Conservation (phyloP, 2,329 filamentous ascomycete genomes). For the Fusarium solani-melongenae region DNA sequence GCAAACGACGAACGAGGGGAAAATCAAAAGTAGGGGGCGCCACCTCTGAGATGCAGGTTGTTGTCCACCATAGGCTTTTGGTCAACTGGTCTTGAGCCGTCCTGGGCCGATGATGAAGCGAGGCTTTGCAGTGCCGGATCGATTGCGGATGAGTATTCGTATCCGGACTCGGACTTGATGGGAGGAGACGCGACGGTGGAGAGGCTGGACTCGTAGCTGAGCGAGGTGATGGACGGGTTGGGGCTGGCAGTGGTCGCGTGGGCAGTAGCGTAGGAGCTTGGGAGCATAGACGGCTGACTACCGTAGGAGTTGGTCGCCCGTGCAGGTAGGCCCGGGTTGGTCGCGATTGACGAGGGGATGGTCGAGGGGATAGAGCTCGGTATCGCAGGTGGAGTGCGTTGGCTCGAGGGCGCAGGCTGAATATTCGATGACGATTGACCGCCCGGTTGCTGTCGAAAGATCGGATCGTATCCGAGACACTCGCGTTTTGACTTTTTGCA, state of each 20-base stretch:
- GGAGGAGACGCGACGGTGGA: slow-evolving; percentile 45
- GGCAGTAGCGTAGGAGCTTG: slow-evolving; percentile 56
- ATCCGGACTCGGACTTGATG: slow-evolving; percentile 55
- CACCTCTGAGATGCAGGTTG: slow-evolving; percentile 62
- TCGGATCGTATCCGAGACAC: slow-evolving; percentile 86
- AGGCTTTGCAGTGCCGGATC: slow-evolving; percentile 72
- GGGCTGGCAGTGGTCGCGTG: slow-evolving; percentile 48
- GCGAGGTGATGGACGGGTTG: slow-evolving; percentile 41
- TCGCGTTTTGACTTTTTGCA: slow-evolving; percentile 91
- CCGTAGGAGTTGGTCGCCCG: slow-evolving; percentile 56
- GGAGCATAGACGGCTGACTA: slow-evolving; percentile 57
- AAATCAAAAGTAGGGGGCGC: slow-evolving; percentile 55
- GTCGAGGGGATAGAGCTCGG: slow-evolving; percentile 38
- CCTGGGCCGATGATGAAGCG: slow-evolving; percentile 34
- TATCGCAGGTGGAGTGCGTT: slow-evolving; percentile 50
- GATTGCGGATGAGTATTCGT: slow-evolving; percentile 70
- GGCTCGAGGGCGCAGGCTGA: slow-evolving; percentile 47
- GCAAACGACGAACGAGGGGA: slow-evolving; percentile 43
- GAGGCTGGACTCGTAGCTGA: slow-evolving; percentile 50
- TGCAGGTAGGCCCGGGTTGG: slow-evolving; percentile 39
- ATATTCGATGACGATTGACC: slow-evolving; percentile 76
- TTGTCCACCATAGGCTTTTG: slow-evolving; percentile 45
- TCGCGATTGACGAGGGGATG: slow-evolving; percentile 39
- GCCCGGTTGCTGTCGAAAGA: slow-evolving; percentile 80
- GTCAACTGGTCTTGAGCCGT: slow-evolving; percentile 41